Base-by-base conservation (phyloP, 768 basidiomycete species). In the Zangia roseola region DNA sequence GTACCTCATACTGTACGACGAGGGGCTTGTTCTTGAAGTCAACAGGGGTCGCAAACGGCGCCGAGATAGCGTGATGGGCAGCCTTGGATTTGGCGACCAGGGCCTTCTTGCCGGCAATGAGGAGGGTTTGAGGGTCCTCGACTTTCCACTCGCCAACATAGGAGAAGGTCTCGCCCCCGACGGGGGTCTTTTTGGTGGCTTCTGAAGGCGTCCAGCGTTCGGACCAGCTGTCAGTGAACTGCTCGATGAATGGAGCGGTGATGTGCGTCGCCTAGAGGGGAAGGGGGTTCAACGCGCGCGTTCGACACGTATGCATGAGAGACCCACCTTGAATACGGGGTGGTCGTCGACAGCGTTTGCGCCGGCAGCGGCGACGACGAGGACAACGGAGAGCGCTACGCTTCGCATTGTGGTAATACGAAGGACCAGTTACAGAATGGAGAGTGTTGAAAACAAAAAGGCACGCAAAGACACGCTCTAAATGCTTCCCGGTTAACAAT, bases 81-180 rank as follows among this genome's bases (percentile, higher is more conserved):
- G 97, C 97, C 77, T 94, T 93, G 73, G 84, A 86, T 78, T 97
- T 94, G 8, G 91, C 91, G 34, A 99, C 94, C 59, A 97, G 84
- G 63, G 90, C 95, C 64, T 82, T 80, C 74, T 97, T 93, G 57
- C 91, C 93, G 20, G 80, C 77, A 62, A 97, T 75, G 66, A 89
- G 81, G 36, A 85, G 80, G 53, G 76, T 74, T 33, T 84, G 71
- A 45, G 94, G 84, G 39, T 94, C 91, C 72, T 98, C 94, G 61
- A 98, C 92, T 58, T 84, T 79, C 97, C 97, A 99, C 66, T 92
- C 82, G 64, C 97, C 97, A 65, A 97, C 94, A 69, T 97, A 97
- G 64, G 88, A 91, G 77, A 94, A 97, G 33, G 86, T 97, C 78
- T 99, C 97, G 56, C 89, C 85, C 55, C 93, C 91, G 47, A 91